phyloP scores from a whole-genome alignment of 805 yeast genomes.

The Kodamaea lidongshanica region DNA sequence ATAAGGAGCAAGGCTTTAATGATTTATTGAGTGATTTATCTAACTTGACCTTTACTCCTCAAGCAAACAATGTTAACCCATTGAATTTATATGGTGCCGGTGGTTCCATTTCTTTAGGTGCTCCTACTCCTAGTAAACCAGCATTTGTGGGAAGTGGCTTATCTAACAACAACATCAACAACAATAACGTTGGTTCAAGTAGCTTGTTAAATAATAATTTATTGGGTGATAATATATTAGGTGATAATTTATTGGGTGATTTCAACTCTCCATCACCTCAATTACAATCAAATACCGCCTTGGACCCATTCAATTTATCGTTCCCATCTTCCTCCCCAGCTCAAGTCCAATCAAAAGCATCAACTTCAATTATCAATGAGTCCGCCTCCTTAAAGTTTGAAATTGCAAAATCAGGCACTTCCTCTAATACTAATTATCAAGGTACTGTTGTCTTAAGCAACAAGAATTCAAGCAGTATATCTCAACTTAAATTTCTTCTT shows the following conservation, averaged over 20 bases:
- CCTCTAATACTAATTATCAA: slow-evolving; percentile 29
- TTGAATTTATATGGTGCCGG: slow-evolving; percentile 44
- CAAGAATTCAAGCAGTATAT: slow-evolving; percentile 36
- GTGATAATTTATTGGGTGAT: too few relatives aligned
- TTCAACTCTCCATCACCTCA: slow-evolving; percentile 39
- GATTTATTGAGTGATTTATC: slow-evolving; percentile 73
- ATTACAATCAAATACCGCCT: slow-evolving; percentile 25
- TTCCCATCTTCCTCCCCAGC: slow-evolving; percentile 37
- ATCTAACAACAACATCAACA: too few relatives aligned
- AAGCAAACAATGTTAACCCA: slow-evolving; percentile 21
- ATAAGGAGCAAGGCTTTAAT: slow-evolving; percentile 41
- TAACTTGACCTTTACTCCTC: slow-evolving; percentile 45
- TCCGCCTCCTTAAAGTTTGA: slow-evolving; percentile 46
- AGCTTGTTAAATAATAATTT: too few relatives aligned
- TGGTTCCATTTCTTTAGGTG: slow-evolving; percentile 42
- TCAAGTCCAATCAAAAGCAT: slow-evolving; percentile 8
- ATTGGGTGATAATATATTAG: too few relatives aligned
- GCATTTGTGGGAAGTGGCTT: too few relatives aligned
- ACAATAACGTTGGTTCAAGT: too few relatives aligned
- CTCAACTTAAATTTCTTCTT: slow-evolving; percentile 50
- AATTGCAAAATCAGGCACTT: slow-evolving; percentile 32
- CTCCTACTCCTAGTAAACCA: slow-evolving; percentile 17
- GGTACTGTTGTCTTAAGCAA: slow-evolving; percentile 52
- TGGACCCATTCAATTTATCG: slow-evolving; percentile 37
- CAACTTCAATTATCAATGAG: slow-evolving; percentile 30